phyloP scores from a whole-genome alignment of 1,284 basidiomycete species.

The Ceratobasidium sp. region DNA sequence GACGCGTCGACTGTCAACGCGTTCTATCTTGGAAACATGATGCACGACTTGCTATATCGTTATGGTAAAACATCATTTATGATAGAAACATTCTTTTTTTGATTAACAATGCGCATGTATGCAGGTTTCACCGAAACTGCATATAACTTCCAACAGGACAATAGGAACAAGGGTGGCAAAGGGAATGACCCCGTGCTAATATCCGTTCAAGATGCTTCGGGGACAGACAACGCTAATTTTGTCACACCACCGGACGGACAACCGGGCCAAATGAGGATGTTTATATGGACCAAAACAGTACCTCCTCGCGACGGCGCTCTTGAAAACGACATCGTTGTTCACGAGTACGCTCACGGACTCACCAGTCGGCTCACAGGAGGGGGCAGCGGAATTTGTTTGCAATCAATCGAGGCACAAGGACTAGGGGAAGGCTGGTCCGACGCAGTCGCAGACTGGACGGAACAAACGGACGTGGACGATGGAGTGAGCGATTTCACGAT shows the following conservation, averaged over 20 bases:
- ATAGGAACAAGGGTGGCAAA: slow-evolving; percentile 15
- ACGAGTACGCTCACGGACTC: slow-evolving; percentile 44
- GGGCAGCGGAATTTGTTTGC: slow-evolving; percentile 39
- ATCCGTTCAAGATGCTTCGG: slow-evolving; percentile 44
- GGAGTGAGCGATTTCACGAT: slow-evolving; percentile 38
- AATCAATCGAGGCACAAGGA: slow-evolving; percentile 42
- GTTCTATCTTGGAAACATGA: slow-evolving; percentile 47
- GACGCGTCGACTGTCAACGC: slow-evolving; percentile 33
- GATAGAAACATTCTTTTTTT: no score
- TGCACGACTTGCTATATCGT: slow-evolving; percentile 42
- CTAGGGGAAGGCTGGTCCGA: slow-evolving; percentile 47
- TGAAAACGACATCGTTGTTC: slow-evolving; percentile 43
- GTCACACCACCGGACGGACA: slow-evolving; percentile 38
- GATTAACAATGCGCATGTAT: neutral
- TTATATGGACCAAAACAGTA: slow-evolving; percentile 40
- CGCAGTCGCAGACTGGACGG: slow-evolving; percentile 38
- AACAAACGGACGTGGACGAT: slow-evolving; percentile 37
- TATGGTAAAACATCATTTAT: neutral
- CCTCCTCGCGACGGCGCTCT: slow-evolving; percentile 45
- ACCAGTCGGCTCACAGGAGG: slow-evolving; percentile 42
- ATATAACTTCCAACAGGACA: slow-evolving; percentile 49
- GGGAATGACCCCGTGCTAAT: slow-evolving; percentile 46
- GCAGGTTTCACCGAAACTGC: slow-evolving; percentile 47
- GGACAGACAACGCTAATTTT: slow-evolving; percentile 48
- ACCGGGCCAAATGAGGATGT: slow-evolving; percentile 45